A percentile compares a stretch with the other conserved stretches of the same genome.
phyloP scores from a whole-genome alignment of 768 basidiomycete species.

The Sporobolomyces phaffii region DNA sequence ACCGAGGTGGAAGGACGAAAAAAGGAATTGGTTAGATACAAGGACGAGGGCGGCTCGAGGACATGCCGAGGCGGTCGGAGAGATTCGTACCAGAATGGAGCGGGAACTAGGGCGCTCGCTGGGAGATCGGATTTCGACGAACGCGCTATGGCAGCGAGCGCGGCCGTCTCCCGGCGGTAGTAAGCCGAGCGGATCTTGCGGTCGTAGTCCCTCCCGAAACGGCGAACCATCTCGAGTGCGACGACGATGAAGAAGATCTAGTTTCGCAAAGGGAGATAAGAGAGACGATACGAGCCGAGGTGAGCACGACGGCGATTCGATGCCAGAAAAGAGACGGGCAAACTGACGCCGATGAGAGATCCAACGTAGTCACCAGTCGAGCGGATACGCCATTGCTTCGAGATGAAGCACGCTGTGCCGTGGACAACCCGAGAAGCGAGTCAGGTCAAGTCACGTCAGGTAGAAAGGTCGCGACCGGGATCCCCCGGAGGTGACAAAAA shows the following conservation, averaged over 20 bases:
- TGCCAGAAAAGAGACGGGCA: too few species aligned
- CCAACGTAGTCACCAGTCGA: constrained; percentile 44
- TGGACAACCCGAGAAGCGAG: too few species aligned
- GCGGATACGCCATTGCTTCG: constrained; percentile 43
- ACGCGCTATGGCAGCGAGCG: constrained; percentile 5
- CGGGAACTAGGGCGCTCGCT: neutral
- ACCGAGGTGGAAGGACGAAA: too few species aligned
- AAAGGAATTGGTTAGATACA: neutral
- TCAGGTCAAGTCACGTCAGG: constrained; percentile 22
- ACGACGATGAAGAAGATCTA: constrained; percentile 46
- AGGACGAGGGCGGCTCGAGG: too few species aligned
- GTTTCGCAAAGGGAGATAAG: neutral
- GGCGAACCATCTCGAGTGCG: constrained; percentile 44
- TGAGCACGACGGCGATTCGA: neutral
- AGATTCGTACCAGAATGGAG: constrained; percentile 21
- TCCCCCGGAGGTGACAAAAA: neutral
- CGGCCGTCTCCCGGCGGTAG: constrained; percentile 17
- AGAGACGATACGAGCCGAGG: neutral
- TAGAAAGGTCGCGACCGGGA: neutral
- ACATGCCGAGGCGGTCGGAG: too few species aligned
- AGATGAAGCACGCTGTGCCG: constrained; percentile 44
- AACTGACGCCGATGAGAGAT: constrained; percentile 43
- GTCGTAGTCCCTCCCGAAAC: constrained; percentile 46
- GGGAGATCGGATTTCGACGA: neutral
- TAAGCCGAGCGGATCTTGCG: constrained; percentile 38